Evolutionary conservation across 2,329 filamentous ascomycete genomes (phyloP).

Genomic region (Cadophora sp.): DNA sequence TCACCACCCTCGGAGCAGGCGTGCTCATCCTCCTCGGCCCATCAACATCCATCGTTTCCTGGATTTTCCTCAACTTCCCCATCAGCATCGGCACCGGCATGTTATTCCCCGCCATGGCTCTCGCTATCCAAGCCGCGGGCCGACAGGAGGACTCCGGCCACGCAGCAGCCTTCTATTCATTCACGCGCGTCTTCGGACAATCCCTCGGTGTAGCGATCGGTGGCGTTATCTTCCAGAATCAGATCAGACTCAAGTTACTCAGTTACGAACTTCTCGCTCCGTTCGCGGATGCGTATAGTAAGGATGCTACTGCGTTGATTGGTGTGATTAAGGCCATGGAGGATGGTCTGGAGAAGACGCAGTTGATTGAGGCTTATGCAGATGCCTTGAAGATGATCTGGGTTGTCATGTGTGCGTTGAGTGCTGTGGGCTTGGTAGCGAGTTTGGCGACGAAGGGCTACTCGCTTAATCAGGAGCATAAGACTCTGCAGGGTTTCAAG

Average conservation of each 20-base stretch:
- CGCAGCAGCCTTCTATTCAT: conserved; percentile 69
- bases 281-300: conserved; percentile 39
- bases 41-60: conserved; percentile 57
- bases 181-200: conserved; percentile 70
- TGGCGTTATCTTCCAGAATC: conserved; percentile 74
- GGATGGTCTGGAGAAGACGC: conserved; percentile 47
- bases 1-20: conserved; percentile 65
- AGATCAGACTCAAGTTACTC: conserved; percentile 44
- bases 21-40: conserved; percentile 57
- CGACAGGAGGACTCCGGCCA: conserved; percentile 63
- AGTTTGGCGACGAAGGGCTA: conserved; percentile 58
- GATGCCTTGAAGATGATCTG: conserved; percentile 61
- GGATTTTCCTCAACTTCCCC: conserved; percentile 67
- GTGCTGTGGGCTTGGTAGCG: conserved; percentile 54
- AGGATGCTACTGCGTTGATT: conserved; percentile 43
- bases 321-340: conserved; percentile 40
- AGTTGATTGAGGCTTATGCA: conserved; percentile 59
- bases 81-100: conserved; percentile 68
- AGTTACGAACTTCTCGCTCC: conserved; percentile 35
- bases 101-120: conserved; percentile 67
- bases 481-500: conserved; percentile 53
- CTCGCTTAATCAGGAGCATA: conserved; percentile 54
- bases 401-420: conserved; percentile 61
- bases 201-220: conserved; percentile 70
- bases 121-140: conserved; percentile 68